Percentiles rank a stretch among this genome's conserved stretches.
Evolutionary conservation across 2,329 filamentous ascomycete species (phyloP).

Genomic region (Fusarium armeniacum): DNA sequence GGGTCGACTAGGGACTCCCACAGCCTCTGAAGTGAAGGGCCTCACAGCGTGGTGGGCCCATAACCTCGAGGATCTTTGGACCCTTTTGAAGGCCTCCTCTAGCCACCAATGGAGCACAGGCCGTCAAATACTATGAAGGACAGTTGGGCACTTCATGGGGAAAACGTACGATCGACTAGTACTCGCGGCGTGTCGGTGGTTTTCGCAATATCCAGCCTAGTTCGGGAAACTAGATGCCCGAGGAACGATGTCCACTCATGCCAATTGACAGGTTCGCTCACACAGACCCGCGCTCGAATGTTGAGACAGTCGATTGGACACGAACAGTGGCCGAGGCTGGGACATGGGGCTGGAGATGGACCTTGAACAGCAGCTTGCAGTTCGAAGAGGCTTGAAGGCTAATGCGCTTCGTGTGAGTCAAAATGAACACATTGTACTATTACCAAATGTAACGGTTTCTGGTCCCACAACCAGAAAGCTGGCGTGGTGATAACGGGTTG

Average conservation of each 20-base stretch:
- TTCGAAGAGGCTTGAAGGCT: constrained; percentile 23
- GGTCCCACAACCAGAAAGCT: constrained; percentile 43
- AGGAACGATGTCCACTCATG: constrained; percentile 16
- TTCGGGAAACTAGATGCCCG: constrained; percentile 27
- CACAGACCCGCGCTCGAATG: constrained; percentile 7
- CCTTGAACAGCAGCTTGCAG: constrained; percentile 14
- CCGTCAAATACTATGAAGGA: constrained; percentile 24
- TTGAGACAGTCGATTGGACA: constrained; percentile 10
- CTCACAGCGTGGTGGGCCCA: constrained; percentile 44
- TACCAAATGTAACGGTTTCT: constrained; percentile 38
- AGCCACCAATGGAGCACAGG: constrained; percentile 29
- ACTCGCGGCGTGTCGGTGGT: constrained; percentile 26
- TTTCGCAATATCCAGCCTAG: constrained; percentile 21
- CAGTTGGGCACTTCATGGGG: constrained; percentile 9
- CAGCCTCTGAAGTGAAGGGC: constrained; percentile 38
- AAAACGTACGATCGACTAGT: constrained; percentile 45
- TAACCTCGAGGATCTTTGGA: constrained; percentile 45
- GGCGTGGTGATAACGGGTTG: constrained; percentile 22
- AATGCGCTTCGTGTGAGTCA: constrained; percentile 44
- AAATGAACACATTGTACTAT: constrained; percentile 32
- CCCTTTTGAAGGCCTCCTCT: constrained; percentile 29
- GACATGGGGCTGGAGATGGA: constrained; percentile 29
- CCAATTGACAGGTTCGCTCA: constrained; percentile 14
- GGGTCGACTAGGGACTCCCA: constrained; percentile 13
- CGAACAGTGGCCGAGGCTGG: constrained; percentile 31